Evolutionary conservation across 176 grass and related monocot species (phyloP).

Genomic region (Neostapfia colusana): DNA sequence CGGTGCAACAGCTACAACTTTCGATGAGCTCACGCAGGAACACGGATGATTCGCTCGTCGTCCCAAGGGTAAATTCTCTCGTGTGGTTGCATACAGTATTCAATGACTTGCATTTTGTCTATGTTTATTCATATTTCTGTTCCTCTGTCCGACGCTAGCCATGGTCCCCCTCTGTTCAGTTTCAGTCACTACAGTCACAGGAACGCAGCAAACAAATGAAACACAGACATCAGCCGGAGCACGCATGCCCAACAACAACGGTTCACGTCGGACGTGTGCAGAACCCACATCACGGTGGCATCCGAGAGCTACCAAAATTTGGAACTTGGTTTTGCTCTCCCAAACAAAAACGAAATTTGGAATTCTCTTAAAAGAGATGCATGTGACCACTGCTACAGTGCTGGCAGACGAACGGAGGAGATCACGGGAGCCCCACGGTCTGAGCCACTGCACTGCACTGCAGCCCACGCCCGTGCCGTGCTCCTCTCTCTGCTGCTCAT

Average conservation of each 20-base stretch:
- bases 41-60: background rate
- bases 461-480: background rate
- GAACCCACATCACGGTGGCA: background rate
- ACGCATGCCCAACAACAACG: background rate
- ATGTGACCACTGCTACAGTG: background rate
- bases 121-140: background rate
- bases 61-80: slow-evolving; percentile 11
- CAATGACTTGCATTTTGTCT: background rate
- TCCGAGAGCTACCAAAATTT: background rate
- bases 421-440: slow-evolving; percentile 8
- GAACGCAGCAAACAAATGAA: too few species aligned
- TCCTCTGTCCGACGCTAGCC: background rate
- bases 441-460: background rate
- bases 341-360: background rate
- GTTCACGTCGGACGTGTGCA: too few species aligned
- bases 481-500: slow-evolving; percentile 11
- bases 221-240: background rate
- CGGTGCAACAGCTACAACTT: background rate
- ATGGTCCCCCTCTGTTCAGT: background rate
- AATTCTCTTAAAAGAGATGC: background rate
- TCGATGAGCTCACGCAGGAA: background rate
- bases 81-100: background rate
- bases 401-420: background rate
- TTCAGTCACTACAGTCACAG: background rate
- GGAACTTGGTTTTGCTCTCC: background rate